phyloP scores from a whole-genome alignment of 2,329 filamentous ascomycete genomes.

The Falciphora oryzae region DNA sequence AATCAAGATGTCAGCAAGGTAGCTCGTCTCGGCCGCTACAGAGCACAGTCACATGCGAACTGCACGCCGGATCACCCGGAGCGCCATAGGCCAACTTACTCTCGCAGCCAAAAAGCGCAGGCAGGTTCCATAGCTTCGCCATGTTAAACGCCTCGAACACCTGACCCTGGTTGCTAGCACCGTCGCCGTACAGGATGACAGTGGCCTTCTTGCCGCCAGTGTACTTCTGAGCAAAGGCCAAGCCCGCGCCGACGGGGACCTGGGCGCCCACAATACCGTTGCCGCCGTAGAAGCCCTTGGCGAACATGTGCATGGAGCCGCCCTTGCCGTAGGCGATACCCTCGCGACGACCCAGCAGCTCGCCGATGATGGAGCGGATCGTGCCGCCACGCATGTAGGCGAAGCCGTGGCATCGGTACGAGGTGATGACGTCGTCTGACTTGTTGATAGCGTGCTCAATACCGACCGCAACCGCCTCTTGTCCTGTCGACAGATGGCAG shows the following conservation, averaged over 20 bases:
- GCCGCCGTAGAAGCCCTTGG: constrained; percentile 94
- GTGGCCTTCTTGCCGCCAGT: constrained; percentile 77
- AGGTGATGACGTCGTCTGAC: constrained; percentile 90
- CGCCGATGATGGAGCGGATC: constrained; percentile 89
- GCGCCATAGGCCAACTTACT: constrained; percentile 54
- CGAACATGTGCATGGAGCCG: constrained; percentile 99
- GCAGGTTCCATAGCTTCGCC: constrained; percentile 98
- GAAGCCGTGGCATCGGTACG: constrained; percentile 98
- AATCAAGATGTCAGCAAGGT: not conserved
- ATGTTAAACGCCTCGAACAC: constrained; percentile 99
- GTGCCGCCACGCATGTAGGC: constrained; percentile 91
- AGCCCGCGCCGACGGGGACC: constrained; percentile 92
- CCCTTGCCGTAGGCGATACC: constrained; percentile 99
- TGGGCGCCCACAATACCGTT: constrained; percentile 99
- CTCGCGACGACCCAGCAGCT: constrained; percentile 89
- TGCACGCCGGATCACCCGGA: too few relatives aligned
- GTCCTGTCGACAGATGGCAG: constrained; percentile 96
- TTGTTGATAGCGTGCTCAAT: constrained; percentile 95
- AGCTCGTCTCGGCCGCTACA: not conserved
- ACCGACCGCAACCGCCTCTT: constrained; percentile 94
- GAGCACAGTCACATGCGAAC: not conserved
- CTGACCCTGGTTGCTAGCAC: constrained; percentile 98
- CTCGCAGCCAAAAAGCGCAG: constrained; percentile 94
- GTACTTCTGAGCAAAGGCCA: constrained; percentile 97
- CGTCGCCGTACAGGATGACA: constrained; percentile 92